Percentiles rank a stretch among this genome's conserved stretches.
Conservation (phyloP, 192 early-diverging fungal genomes). For the Glomus cerebriforme region DNA sequence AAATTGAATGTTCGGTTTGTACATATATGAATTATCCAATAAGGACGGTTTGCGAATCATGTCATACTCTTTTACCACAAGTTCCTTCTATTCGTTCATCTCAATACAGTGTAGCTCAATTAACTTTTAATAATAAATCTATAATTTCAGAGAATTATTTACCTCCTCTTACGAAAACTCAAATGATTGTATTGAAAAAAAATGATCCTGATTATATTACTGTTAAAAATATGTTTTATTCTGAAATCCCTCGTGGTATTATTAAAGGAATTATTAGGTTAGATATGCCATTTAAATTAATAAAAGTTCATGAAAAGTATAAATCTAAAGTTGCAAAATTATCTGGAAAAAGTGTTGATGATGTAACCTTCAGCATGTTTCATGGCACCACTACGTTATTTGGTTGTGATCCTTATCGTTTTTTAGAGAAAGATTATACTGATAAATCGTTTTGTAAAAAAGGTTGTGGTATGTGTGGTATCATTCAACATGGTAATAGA, state of each 20-base stretch:
- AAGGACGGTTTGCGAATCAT: too few species aligned
- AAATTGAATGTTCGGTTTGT: too few species aligned
- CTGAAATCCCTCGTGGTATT: not conserved
- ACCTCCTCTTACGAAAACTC: not conserved
- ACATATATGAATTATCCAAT: too few species aligned
- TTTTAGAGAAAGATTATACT: not conserved
- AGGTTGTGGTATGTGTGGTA: slow-evolving; percentile 17
- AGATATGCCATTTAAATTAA: not conserved
- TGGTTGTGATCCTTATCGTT: not conserved
- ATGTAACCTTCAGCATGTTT: not conserved
- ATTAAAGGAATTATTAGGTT: not conserved
- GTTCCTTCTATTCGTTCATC: too few species aligned
- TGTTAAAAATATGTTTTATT: not conserved
- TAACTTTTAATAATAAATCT: too few species aligned
- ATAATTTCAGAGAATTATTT: too few species aligned
- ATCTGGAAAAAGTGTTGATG: not conserved
- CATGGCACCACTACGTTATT: not conserved
- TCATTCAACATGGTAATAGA: not conserved
- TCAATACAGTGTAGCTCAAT: too few species aligned
- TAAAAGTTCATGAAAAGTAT: not conserved
- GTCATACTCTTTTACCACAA: too few species aligned
- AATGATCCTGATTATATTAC: not conserved
- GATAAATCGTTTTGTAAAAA: slow-evolving; percentile 1
- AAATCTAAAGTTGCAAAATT: not conserved
- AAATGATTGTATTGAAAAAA: not conserved